Percentiles rank a stretch among this genome's conserved stretches.
These are phyloP conservation scores for Epichloe aotearoae DNA, from an alignment of 2,329 filamentous ascomycete genomes.

Conservation along the genomic window DNA sequence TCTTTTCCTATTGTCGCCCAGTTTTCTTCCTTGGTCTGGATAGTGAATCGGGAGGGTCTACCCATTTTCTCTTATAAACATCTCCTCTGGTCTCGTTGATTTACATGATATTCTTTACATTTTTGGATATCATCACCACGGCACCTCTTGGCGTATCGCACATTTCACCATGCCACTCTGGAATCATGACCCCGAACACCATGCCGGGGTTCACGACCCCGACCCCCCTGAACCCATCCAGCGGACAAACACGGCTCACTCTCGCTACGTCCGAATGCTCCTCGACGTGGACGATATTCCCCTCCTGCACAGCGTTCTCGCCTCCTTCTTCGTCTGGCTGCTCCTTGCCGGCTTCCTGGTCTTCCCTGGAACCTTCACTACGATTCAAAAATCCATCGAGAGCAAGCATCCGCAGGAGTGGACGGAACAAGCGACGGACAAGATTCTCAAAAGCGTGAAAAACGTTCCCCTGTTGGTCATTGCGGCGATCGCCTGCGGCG, in stretches of 20 bases:
- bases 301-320: conserved; percentile 32
- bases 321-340: conserved; percentile 27
- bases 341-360: conserved; percentile 40
- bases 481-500: conserved; percentile 27
- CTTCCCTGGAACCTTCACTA: conserved; percentile 38
- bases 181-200: conserved; percentile 4
- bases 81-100: neutral
- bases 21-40: neutral
- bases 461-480: conserved; percentile 30
- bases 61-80: neutral
- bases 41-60: neutral
- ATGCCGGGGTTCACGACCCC: conserved; percentile 2
- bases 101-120: neutral
- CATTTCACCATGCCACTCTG: conserved; percentile 1
- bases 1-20: too few species aligned
- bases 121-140: neutral
- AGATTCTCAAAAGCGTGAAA: conserved; percentile 14
- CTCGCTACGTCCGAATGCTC: conserved; percentile 32
- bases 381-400: conserved; percentile 17
- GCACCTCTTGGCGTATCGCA: neutral
- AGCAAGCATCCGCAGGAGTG: conserved; percentile 8
- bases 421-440: conserved; percentile 9
- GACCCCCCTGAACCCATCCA: conserved; percentile 8
- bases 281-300: conserved; percentile 32
- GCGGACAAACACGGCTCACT: conserved; percentile 15